phyloP scores from a whole-genome alignment of 2,329 filamentous ascomycete genomes.

The Pseudocercospora fijiensis region DNA sequence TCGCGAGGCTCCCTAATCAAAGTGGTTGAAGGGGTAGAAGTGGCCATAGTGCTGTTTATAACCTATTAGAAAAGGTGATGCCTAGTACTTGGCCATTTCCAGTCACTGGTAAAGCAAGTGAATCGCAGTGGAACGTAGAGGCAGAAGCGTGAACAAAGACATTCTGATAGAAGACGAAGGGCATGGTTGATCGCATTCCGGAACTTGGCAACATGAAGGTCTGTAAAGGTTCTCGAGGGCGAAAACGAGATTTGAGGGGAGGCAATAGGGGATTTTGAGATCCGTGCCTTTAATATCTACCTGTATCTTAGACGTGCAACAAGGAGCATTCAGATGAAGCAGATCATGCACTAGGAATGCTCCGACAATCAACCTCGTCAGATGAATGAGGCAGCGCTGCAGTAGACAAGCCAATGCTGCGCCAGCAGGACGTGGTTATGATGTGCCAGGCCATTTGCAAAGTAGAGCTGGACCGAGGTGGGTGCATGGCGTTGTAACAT shows the following conservation, averaged over 20 bases:
- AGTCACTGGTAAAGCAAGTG: not conserved
- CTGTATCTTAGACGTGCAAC: not conserved
- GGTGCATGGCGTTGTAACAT: not conserved
- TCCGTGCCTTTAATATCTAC: too few relatives aligned
- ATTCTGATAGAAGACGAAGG: not conserved
- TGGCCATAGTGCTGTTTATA: not conserved
- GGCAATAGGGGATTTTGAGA: too few relatives aligned
- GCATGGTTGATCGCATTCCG: too few relatives aligned
- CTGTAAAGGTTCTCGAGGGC: too few relatives aligned
- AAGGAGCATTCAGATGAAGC: not conserved
- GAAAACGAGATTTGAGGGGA: too few relatives aligned
- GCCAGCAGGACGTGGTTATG: not conserved
- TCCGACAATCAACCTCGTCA: not conserved
- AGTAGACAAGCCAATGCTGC: not conserved
- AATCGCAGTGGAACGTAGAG: not conserved
- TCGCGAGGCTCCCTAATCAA: not conserved
- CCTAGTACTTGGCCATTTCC: not conserved
- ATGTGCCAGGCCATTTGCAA: not conserved
- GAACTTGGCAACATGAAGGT: too few relatives aligned
- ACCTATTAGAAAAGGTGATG: not conserved
- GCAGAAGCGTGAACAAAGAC: not conserved
- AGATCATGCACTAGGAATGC: not conserved
- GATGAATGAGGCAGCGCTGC: not conserved
- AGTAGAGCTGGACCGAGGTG: not conserved
- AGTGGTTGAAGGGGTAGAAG: not conserved